Percentiles rank a stretch among this genome's conserved stretches.
phyloP scores from a whole-genome alignment of 2,329 filamentous ascomycete genomes.

The Colletotrichum tofieldiae region DNA sequence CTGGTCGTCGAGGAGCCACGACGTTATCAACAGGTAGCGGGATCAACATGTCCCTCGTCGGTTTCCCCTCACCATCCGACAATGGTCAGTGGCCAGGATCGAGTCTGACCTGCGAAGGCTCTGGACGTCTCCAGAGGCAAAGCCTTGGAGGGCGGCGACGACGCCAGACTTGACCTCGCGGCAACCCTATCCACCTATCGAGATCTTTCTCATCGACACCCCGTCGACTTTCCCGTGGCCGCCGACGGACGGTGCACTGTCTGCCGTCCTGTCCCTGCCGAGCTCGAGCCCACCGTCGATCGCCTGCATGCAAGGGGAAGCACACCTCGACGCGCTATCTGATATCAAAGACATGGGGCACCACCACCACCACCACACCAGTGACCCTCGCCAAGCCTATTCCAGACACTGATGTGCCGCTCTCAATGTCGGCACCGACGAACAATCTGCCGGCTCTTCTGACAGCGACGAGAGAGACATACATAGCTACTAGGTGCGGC shows the following conservation, averaged over 20 bases:
- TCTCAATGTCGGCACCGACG: conserved; percentile 12
- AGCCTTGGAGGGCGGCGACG: too few species aligned
- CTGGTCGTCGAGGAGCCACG: not conserved
- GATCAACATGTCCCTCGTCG: too few species aligned
- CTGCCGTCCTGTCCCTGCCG: not conserved
- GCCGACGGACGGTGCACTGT: not conserved
- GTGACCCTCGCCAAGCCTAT: conserved; percentile 2
- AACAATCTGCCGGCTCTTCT: not conserved
- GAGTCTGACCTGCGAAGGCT: too few species aligned
- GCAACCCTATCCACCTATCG: too few species aligned
- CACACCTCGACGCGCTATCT: not conserved
- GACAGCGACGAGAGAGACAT: not conserved
- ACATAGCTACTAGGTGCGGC: not conserved
- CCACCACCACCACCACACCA: not conserved
- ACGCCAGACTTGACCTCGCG: too few species aligned
- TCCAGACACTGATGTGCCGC: not conserved
- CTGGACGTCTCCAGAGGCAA: too few species aligned
- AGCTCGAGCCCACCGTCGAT: not conserved
- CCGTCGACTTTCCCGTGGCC: too few species aligned
- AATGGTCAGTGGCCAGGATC: too few species aligned
- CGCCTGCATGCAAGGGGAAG: not conserved
- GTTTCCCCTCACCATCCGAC: too few species aligned
- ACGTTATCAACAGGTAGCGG: not conserved
- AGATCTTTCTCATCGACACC: too few species aligned
- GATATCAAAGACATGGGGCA: not conserved